A percentile compares a stretch with the other conserved stretches of the same genome.
Conservation (phyloP, 2,329 filamentous ascomycete genomes). For the Aspergillus novoparasiticus region DNA sequence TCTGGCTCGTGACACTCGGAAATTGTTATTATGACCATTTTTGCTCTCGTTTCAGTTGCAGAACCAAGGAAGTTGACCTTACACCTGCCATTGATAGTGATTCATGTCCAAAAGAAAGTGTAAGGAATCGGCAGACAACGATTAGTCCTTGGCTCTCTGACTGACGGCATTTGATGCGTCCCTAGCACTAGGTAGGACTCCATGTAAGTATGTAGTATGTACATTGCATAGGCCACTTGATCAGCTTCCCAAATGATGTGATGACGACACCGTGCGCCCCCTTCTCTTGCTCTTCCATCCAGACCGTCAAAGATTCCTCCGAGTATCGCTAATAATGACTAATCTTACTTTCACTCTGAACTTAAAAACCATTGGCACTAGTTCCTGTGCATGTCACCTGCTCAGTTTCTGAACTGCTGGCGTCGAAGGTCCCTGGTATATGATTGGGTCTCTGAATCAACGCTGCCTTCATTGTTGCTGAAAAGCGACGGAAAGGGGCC, state of each 20-base stretch:
- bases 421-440: background rate
- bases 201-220: background rate
- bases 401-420: background rate
- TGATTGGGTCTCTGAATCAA: slow-evolving; percentile 3
- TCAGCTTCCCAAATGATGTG: background rate
- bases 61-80: background rate
- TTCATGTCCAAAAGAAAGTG: background rate
- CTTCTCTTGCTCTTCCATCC: background rate
- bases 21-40: slow-evolving; percentile 1
- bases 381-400: slow-evolving; percentile 5
- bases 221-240: background rate
- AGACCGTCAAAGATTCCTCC: slow-evolving; percentile 12
- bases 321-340: slow-evolving; percentile 18
- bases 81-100: background rate
- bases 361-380: background rate
- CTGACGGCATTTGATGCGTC: background rate
- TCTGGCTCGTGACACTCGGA: slow-evolving; percentile 7
- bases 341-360: background rate
- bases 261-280: slow-evolving; percentile 18
- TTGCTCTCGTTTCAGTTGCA: background rate
- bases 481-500: background rate
- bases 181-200: background rate
- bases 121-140: background rate
- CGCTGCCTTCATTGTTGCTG: background rate
- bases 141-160: background rate